These are phyloP conservation scores for Aspergillus melleus DNA, from an alignment of 2,329 filamentous ascomycete species.

Conservation along the genomic window DNA sequence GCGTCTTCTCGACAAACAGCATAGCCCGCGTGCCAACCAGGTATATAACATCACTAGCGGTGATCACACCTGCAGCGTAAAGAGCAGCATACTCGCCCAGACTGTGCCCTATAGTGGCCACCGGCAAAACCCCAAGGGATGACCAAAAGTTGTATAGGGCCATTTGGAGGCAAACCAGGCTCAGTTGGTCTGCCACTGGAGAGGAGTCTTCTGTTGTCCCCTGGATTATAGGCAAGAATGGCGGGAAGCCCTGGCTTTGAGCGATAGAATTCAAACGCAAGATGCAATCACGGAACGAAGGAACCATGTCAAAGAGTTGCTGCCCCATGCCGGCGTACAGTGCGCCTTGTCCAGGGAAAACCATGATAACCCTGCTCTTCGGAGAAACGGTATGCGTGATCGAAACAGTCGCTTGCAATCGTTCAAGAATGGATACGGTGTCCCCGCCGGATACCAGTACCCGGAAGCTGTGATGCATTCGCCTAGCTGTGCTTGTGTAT, in stretches of 20 bases:
- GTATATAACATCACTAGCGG: slow-evolving; percentile 51
- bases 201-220: slow-evolving; percentile 30
- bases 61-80: slow-evolving; percentile 36
- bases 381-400: background rate
- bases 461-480: slow-evolving; percentile 43
- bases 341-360: slow-evolving; percentile 43
- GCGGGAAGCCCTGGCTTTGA: slow-evolving; percentile 36
- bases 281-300: slow-evolving; percentile 32
- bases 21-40: slow-evolving; percentile 45
- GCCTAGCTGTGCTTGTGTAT: slow-evolving; percentile 66
- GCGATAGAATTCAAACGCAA: slow-evolving; percentile 33
- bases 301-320: slow-evolving; percentile 31
- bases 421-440: background rate
- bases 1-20: slow-evolving; percentile 42
- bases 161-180: slow-evolving; percentile 44
- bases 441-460: slow-evolving; percentile 26
- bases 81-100: slow-evolving; percentile 44
- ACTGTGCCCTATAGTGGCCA: slow-evolving; percentile 45
- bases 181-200: slow-evolving; percentile 25
- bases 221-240: slow-evolving; percentile 38
- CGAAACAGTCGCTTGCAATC: slow-evolving; percentile 8
- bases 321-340: slow-evolving; percentile 38
- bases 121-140: slow-evolving; percentile 38
- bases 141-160: slow-evolving; percentile 38
- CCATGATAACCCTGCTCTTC: slow-evolving; percentile 19